A percentile compares a stretch with the other conserved stretches of the same genome.
Evolutionary conservation across 495 filamentous ascomycete species (phyloP).

Genomic region (Penicillium lividum): DNA sequence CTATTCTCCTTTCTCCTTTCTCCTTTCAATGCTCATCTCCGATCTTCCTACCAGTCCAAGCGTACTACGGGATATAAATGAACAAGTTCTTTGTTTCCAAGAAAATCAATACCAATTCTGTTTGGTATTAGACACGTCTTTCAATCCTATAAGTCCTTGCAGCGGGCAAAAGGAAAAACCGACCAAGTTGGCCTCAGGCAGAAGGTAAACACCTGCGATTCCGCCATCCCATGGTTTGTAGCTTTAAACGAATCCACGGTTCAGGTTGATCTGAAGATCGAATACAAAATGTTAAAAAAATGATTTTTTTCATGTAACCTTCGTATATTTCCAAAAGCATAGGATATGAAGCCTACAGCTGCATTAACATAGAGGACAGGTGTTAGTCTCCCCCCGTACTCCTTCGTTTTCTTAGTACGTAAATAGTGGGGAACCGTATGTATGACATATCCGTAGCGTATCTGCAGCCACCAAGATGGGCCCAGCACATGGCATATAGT

Average conservation of each 20-base stretch:
- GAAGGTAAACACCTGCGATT: slow-evolving; percentile 7
- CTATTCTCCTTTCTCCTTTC: background rate
- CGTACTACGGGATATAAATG: background rate
- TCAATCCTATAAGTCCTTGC: background rate
- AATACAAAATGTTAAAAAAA: too few relatives aligned
- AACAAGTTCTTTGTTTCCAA: background rate
- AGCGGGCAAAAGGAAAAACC: background rate
- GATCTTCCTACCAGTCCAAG: background rate
- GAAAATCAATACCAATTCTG: background rate
- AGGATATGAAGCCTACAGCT: background rate
- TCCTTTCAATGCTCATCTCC: slow-evolving; percentile 1
- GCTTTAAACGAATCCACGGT: slow-evolving; percentile 9
- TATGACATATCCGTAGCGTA: background rate
- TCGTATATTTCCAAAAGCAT: background rate
- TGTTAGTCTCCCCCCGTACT: background rate
- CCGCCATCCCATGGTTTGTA: slow-evolving; percentile 1
- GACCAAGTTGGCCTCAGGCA: slow-evolving; percentile 2
- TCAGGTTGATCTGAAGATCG: background rate
- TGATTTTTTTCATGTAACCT: too few relatives aligned
- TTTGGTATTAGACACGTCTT: slow-evolving; percentile 4
- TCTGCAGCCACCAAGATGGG: background rate
- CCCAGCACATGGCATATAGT: background rate
- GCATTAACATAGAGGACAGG: background rate
- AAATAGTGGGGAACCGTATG: slow-evolving; percentile 2
- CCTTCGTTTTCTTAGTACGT: background rate